phyloP scores from a whole-genome alignment of 768 basidiomycete species.

The Naganishia kalamii region DNA sequence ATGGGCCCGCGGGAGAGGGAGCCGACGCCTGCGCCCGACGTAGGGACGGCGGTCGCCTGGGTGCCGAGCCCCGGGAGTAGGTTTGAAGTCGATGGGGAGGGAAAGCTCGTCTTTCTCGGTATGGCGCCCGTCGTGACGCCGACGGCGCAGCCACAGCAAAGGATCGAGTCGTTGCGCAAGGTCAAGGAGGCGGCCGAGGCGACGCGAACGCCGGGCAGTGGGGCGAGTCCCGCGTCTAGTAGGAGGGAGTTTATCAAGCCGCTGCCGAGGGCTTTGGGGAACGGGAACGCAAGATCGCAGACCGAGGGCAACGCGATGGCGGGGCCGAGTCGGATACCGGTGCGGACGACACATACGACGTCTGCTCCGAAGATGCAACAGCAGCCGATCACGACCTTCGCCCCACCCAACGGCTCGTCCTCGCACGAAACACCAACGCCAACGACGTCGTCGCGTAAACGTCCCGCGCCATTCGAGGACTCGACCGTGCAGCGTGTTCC shows the following conservation, averaged over 20 bases:
- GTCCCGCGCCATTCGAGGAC: constrained; percentile 2
- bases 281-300: background rate
- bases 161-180: background rate
- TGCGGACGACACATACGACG: no score
- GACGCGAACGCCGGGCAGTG: background rate
- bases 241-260: background rate
- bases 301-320: no score
- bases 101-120: background rate
- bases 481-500: background rate
- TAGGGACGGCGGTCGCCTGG: background rate
- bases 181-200: background rate
- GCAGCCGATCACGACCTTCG: background rate
- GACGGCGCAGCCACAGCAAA: background rate
- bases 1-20: background rate
- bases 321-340: no score
- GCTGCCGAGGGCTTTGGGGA: background rate
- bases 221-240: background rate
- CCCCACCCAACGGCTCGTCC: background rate
- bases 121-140: background rate
- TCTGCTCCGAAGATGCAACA: background rate
- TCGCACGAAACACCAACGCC: background rate
- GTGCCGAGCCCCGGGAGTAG: background rate
- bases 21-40: no score
- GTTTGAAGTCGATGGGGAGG: background rate
- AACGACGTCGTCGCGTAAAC: background rate